A percentile compares a stretch with the other conserved stretches of the same genome.
Evolutionary conservation across 345 rosid species (phyloP).

Genomic region (Salix arbutifolia): DNA sequence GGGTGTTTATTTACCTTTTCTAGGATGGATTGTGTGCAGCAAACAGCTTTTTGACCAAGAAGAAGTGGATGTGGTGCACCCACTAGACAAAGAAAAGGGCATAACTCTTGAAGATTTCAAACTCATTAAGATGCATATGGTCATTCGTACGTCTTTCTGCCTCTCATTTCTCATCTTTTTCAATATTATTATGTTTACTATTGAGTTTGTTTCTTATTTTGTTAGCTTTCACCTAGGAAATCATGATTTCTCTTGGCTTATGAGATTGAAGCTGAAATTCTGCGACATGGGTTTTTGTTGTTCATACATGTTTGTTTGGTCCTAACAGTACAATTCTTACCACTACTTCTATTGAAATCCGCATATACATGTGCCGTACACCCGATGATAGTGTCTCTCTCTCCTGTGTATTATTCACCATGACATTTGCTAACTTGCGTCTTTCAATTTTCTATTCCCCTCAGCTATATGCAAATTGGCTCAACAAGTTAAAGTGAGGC

Average conservation of each 20-base stretch:
- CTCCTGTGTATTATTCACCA: neutral
- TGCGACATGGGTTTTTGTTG: neutral
- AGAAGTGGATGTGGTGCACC: slow-evolving; percentile 67
- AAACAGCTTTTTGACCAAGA: slow-evolving; percentile 87
- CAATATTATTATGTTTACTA: neutral
- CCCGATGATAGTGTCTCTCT: neutral
- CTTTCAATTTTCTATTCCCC: slow-evolving; percentile 7
- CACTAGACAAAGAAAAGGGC: slow-evolving; percentile 72
- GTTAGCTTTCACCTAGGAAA: neutral
- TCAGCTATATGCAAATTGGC: slow-evolving; percentile 82
- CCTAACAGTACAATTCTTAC: neutral
- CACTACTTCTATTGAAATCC: neutral
- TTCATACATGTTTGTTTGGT: neutral
- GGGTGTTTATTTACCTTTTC: neutral
- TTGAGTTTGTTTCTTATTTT: slow-evolving; percentile 2
- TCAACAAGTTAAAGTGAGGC: slow-evolving; percentile 80
- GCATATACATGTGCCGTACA: neutral
- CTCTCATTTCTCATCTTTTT: no score
- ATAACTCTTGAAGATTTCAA: slow-evolving; percentile 80
- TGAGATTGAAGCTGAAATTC: neutral
- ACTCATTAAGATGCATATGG: slow-evolving; percentile 81
- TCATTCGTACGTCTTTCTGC: slow-evolving; percentile 47
- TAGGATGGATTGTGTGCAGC: slow-evolving; percentile 33
- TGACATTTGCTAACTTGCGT: neutral
- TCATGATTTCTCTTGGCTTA: slow-evolving; percentile 3